phyloP scores from a whole-genome alignment of 2,329 filamentous ascomycete genomes.

The Ophiocordyceps australis region DNA sequence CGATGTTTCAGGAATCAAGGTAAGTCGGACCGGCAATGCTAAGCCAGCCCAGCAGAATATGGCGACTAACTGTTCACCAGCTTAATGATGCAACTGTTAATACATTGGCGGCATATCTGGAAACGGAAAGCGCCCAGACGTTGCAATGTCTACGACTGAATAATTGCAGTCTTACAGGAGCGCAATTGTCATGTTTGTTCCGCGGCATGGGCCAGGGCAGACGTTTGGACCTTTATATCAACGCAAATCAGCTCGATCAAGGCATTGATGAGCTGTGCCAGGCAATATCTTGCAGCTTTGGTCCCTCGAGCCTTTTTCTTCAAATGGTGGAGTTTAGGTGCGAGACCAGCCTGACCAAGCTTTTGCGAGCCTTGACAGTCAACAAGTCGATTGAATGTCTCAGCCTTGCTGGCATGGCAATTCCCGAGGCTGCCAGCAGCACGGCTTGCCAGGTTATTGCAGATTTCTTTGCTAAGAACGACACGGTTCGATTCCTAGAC shows the following conservation, averaged over 20 bases:
- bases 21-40: slow-evolving; percentile 8
- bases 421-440: slow-evolving; percentile 23
- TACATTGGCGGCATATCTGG: slow-evolving; percentile 26
- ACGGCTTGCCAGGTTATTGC: slow-evolving; percentile 29
- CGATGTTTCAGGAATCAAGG: slow-evolving; percentile 34
- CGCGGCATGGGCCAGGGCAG: slow-evolving; percentile 27
- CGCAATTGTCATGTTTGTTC: slow-evolving; percentile 29
- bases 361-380: slow-evolving; percentile 29
- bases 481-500: slow-evolving; percentile 32
- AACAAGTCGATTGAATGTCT: slow-evolving; percentile 31
- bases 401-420: slow-evolving; percentile 34
- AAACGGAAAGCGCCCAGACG: slow-evolving; percentile 16
- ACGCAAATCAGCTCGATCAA: slow-evolving; percentile 32
- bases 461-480: slow-evolving; percentile 31
- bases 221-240: slow-evolving; percentile 28
- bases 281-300: slow-evolving; percentile 25
- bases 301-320: slow-evolving; percentile 29
- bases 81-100: slow-evolving; percentile 29
- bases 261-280: slow-evolving; percentile 30
- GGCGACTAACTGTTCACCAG: slow-evolving; percentile 10
- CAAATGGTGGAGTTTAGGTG: slow-evolving; percentile 39
- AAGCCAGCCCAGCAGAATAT: too few relatives aligned
- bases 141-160: slow-evolving; percentile 28
- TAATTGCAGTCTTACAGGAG: slow-evolving; percentile 31
- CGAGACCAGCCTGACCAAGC: slow-evolving; percentile 30